Evolutionary conservation across 1,284 basidiomycete genomes (phyloP).

Genomic region (Veloporphyrellus conicus): DNA sequence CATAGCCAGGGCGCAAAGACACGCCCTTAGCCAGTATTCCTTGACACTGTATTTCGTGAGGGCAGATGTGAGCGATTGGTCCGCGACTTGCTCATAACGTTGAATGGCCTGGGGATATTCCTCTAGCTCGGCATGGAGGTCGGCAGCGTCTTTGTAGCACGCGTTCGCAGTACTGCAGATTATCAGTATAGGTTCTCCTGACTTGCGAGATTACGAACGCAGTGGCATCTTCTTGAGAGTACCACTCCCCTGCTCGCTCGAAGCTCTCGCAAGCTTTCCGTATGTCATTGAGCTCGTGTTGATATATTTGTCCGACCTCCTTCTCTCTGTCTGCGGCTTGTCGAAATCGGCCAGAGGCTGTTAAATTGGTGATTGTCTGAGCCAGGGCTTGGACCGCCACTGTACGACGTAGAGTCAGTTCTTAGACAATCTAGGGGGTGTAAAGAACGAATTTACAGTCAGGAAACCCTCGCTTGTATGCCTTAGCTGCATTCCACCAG

Average conservation of each 20-base stretch:
- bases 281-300: constrained; percentile 73
- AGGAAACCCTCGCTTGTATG: constrained; percentile 84
- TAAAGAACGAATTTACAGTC: constrained; percentile 49
- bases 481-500: constrained; percentile 95
- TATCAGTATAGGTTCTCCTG: constrained; percentile 6
- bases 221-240: constrained; percentile 91
- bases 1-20: constrained; percentile 87
- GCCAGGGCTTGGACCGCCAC: constrained; percentile 90
- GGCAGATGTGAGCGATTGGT: constrained; percentile 76
- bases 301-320: constrained; percentile 90
- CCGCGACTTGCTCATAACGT: constrained; percentile 87
- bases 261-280: constrained; percentile 86
- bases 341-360: constrained; percentile 84
- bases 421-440: constrained; percentile 2
- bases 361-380: constrained; percentile 81
- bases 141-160: constrained; percentile 95
- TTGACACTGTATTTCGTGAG: constrained; percentile 99
- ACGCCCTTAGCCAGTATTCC: constrained; percentile 91
- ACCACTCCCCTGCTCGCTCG: constrained; percentile 95
- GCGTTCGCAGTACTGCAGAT: constrained; percentile 82
- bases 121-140: constrained; percentile 86
- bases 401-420: constrained; percentile 35
- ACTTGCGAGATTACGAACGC: constrained; percentile 55
- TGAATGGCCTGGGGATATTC: constrained; percentile 84
- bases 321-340: constrained; percentile 98